These are phyloP conservation scores for Massarina eburnea DNA, from an alignment of 2,329 filamentous ascomycete genomes.

Conservation along the genomic window DNA sequence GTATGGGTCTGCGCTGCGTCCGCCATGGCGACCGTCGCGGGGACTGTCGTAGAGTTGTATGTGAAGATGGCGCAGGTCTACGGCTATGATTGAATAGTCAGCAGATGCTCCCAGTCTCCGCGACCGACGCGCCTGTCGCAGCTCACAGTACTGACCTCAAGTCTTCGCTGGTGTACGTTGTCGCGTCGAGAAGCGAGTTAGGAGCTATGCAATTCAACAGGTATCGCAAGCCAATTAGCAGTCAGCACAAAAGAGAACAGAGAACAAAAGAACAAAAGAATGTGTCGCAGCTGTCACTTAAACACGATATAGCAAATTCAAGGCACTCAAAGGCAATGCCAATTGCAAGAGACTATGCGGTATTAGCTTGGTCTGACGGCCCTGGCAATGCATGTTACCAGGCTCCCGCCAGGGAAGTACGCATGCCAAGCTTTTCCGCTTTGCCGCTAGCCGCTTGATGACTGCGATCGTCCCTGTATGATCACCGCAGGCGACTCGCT, in stretches of 20 bases:
- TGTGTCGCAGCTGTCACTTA: too few species aligned
- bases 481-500: not conserved
- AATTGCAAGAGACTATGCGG: too few species aligned
- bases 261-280: too few species aligned
- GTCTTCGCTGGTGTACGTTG: not conserved
- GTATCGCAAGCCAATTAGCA: too few species aligned
- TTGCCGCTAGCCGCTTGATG: not conserved
- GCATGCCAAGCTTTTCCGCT: not conserved
- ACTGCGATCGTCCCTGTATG: not conserved
- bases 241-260: too few species aligned
- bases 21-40: conserved; percentile 9
- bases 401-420: not conserved
- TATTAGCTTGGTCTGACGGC: not conserved
- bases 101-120: not conserved
- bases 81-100: not conserved
- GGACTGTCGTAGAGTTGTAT: not conserved
- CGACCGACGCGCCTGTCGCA: not conserved
- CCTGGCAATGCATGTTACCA: not conserved
- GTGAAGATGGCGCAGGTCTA: not conserved
- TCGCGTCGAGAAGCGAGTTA: too few species aligned
- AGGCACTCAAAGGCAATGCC: too few species aligned
- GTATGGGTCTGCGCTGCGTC: conserved; percentile 12
- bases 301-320: too few species aligned
- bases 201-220: too few species aligned
- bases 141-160: not conserved